These are phyloP conservation scores for Patellaria atrata DNA, from an alignment of 495 filamentous ascomycete species.

Conservation along the genomic window DNA sequence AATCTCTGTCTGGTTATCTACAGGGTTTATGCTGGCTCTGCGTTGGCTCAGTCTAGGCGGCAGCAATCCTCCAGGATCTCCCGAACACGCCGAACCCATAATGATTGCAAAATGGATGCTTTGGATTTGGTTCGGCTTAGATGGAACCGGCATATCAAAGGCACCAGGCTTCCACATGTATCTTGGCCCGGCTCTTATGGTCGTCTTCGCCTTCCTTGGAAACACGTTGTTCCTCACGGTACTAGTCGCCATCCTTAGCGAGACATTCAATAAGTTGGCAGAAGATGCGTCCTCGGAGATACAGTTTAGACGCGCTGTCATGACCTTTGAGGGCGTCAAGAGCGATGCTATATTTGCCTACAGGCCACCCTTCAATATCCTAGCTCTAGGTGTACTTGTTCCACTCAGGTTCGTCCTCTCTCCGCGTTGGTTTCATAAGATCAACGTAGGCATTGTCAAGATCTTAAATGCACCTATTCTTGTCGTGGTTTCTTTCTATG, in stretches of 20 bases:
- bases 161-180: slow-evolving; percentile 52
- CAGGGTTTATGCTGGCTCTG: slow-evolving; percentile 57
- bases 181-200: slow-evolving; percentile 53
- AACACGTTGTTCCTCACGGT: slow-evolving; percentile 68
- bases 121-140: slow-evolving; percentile 67
- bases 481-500: slow-evolving; percentile 42
- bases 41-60: slow-evolving; percentile 39
- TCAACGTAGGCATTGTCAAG: slow-evolving; percentile 52
- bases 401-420: slow-evolving; percentile 50
- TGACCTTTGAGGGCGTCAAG: slow-evolving; percentile 67
- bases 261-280: slow-evolving; percentile 53
- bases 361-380: slow-evolving; percentile 57
- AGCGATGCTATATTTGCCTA: slow-evolving; percentile 60
- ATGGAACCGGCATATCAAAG: slow-evolving; percentile 54
- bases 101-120: slow-evolving; percentile 69
- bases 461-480: slow-evolving; percentile 51
- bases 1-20: slow-evolving; percentile 57
- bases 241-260: slow-evolving; percentile 59
- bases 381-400: slow-evolving; percentile 46
- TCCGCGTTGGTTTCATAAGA: slow-evolving; percentile 64
- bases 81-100: slow-evolving; percentile 30
- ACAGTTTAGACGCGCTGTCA: slow-evolving; percentile 53
- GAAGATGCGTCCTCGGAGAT: slow-evolving; percentile 52
- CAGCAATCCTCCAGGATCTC: slow-evolving; percentile 22
- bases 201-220: slow-evolving; percentile 57